Base-by-base conservation (phyloP, 23 red algal species). In the Cyanidiococcus yangmingshanensis region DNA sequence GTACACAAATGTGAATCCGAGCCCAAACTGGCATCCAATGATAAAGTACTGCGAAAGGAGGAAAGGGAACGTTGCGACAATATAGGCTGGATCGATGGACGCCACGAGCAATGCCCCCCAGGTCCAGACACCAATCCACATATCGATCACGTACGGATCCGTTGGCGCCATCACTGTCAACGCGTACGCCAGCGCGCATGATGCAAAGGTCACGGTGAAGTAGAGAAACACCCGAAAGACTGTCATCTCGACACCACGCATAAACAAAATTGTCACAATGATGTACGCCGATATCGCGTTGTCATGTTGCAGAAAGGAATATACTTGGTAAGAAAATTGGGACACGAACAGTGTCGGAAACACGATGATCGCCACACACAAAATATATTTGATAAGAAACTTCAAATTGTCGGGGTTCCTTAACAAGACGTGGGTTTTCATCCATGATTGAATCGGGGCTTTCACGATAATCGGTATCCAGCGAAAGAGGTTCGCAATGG, bases 271-370 rank as follows among this genome's bases (percentile, higher is more conserved):
- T 1, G 78, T 81, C 38, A 81, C 78, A 26, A 81, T 71, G 40
- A 81, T 81, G 68, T 81, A 81, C 25, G 78, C 78, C 0, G 78
- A 81, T 59, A 81, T 81, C 0, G 78, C 78, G 30, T 81, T 81
- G 27, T 81, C 58, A n/a, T 58, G 39, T n/a, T 81, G 78, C 35
- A 71, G 39, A 59, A 81, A 81, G 34, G n/a, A 37, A 41, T 50
- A 81, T 18, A 71, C 78, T n/a, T 29, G 59, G 17, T 81, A 34
- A 3, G 78, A 81, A 41, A 81, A 81, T 32, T 81, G 78, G n/a
- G 78, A 50, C 1, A 81, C 78, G n/a, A 81, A 81, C 0, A 81
- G 78, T 39, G 78, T 81, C 35, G 78, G 78, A 41, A 81, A 81
- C n/a, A 59, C 37, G 37, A 81, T 68, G 68, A 81, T 81, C 0